These are phyloP conservation scores for Dipteronia sinensis DNA, from an alignment of 345 rosid genomes.

Conservation along the genomic window DNA sequence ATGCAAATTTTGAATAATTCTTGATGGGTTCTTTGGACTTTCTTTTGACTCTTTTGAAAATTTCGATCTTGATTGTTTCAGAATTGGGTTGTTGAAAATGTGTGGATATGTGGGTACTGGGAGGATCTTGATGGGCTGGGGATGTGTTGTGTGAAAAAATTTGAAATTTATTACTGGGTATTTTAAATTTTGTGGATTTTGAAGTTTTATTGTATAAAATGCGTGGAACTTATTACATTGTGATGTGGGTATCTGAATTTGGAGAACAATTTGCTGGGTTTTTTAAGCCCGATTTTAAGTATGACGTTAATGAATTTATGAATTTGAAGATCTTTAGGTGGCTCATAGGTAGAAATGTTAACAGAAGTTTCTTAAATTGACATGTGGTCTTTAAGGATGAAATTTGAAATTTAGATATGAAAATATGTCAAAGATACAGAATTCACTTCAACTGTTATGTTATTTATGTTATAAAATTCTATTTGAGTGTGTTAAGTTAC, in stretches of 20 bases:
- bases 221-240: background rate
- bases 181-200: background rate
- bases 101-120: background rate
- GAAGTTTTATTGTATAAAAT: background rate
- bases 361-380: background rate
- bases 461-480: background rate
- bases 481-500: background rate
- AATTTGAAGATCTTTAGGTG: background rate
- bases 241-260: conserved; percentile 2
- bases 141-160: background rate
- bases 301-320: background rate
- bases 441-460: background rate
- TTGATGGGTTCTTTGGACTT: conserved; percentile 7
- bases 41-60: background rate
- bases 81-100: background rate
- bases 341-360: background rate
- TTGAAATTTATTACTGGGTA: background rate
- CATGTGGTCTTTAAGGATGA: background rate
- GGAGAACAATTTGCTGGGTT: background rate
- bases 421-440: background rate
- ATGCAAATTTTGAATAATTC: conserved; percentile 21
- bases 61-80: background rate
- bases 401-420: background rate
- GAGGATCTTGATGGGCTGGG: background rate
- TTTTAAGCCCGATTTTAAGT: too few relatives aligned